A percentile compares a stretch with the other conserved stretches of the same genome.
Evolutionary conservation across 768 basidiomycete genomes (phyloP).

Genomic region (Suillus discolor): DNA sequence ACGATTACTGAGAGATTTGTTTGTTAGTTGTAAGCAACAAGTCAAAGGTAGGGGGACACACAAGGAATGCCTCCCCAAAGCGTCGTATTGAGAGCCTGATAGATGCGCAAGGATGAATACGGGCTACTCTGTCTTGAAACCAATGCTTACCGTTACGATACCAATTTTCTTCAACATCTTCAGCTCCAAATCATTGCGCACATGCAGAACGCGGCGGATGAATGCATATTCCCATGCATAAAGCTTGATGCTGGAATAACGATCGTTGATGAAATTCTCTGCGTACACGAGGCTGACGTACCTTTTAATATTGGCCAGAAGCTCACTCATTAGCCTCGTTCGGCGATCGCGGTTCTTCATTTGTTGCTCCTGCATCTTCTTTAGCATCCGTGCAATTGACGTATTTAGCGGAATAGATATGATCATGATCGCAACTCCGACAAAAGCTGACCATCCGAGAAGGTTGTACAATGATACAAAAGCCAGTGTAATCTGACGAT

Average conservation of each 20-base stretch:
- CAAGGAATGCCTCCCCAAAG: constrained; percentile 72
- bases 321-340: constrained; percentile 88
- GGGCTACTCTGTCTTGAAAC: not conserved
- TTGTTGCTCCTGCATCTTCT: constrained; percentile 80
- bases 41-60: constrained; percentile 21
- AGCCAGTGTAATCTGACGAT: constrained; percentile 72
- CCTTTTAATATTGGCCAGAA: constrained; percentile 92
- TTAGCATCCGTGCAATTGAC: constrained; percentile 66
- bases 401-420: constrained; percentile 78
- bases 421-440: constrained; percentile 89
- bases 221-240: constrained; percentile 97
- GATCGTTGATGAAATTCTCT: not conserved
- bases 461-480: constrained; percentile 90
- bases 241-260: constrained; percentile 67
- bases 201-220: constrained; percentile 71
- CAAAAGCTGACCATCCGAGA: constrained; percentile 89
- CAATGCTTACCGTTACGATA: constrained; percentile 55
- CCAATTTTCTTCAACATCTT: constrained; percentile 84
- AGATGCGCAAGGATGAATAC: not conserved
- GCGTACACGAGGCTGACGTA: constrained; percentile 17
- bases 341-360: constrained; percentile 93
- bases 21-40: constrained; percentile 3
- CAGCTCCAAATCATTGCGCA: constrained; percentile 83
- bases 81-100: constrained; percentile 57
- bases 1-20: constrained; percentile 52